Evolutionary conservation across 208 protist genomes (phyloP).

Genomic region (Phytomonas sp.): DNA sequence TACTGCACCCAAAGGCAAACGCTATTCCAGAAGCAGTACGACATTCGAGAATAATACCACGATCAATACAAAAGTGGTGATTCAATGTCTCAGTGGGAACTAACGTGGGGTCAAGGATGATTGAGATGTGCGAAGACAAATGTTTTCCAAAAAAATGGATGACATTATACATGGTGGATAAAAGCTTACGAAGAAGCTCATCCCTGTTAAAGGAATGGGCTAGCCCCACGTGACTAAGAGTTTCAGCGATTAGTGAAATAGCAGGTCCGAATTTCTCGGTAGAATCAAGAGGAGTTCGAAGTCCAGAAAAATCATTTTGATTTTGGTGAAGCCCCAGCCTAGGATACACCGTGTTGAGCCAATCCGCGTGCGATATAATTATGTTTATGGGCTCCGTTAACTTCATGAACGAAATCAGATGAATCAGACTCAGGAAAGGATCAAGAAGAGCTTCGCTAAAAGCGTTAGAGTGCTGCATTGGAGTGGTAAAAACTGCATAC

Average conservation of each 20-base stretch:
- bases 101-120: constrained; percentile 45
- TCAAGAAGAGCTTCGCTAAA: constrained; percentile 52
- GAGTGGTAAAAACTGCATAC: constrained; percentile 50
- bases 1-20: constrained; percentile 54
- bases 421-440: constrained; percentile 44
- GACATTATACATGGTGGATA: constrained; percentile 25
- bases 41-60: constrained; percentile 37
- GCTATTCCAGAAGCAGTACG: constrained; percentile 17
- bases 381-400: constrained; percentile 35
- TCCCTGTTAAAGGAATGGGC: constrained; percentile 23
- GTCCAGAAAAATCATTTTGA: constrained; percentile 12
- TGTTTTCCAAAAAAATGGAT: constrained; percentile 40
- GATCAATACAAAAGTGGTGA: constrained; percentile 19
- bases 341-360: constrained; percentile 51
- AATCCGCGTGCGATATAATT: constrained; percentile 63
- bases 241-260: constrained; percentile 28
- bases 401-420: constrained; percentile 53
- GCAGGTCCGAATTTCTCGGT: constrained; percentile 34
- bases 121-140: constrained; percentile 25
- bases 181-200: constrained; percentile 45
- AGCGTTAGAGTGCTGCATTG: constrained; percentile 18
- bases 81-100: constrained; percentile 27
- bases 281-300: constrained; percentile 15
- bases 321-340: constrained; percentile 21
- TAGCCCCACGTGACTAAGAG: constrained; percentile 19